Percentiles rank a stretch among this genome's conserved stretches.
phyloP scores from a whole-genome alignment of 202 grass and related monocot genomes.

The Eragrostis tef region DNA sequence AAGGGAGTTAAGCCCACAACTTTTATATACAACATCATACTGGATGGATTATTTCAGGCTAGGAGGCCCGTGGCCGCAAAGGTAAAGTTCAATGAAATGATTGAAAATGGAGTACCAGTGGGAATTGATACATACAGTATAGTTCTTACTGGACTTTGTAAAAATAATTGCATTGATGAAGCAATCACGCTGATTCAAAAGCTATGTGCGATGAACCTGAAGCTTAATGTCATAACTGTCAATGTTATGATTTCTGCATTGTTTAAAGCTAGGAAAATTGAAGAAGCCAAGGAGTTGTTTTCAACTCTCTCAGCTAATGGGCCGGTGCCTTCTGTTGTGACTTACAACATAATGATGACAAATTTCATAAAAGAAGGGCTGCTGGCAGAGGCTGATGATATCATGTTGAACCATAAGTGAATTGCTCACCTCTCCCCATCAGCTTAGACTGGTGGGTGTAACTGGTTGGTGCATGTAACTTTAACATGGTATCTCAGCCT shows the following conservation, averaged over 20 bases:
- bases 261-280: conserved; percentile 24
- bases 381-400: not conserved
- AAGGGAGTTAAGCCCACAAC: not conserved
- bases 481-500: too few relatives aligned
- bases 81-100: conserved; percentile 13
- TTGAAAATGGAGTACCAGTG: not conserved
- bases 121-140: not conserved
- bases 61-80: not conserved
- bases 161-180: conserved; percentile 19
- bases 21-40: not conserved
- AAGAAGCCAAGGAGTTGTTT: conserved; percentile 29
- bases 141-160: not conserved
- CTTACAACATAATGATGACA: too few relatives aligned
- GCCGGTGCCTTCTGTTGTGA: conserved; percentile 20
- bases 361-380: not conserved
- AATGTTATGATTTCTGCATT: conserved; percentile 19
- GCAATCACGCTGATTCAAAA: too few relatives aligned
- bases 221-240: conserved; percentile 3
- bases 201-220: not conserved
- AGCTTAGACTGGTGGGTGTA: too few relatives aligned
- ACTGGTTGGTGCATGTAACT: too few relatives aligned
- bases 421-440: too few relatives aligned
- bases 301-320: not conserved
- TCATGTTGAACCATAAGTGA: too few relatives aligned
- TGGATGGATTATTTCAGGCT: conserved; percentile 5